phyloP scores from a whole-genome alignment of 164 flowering plant species.

The Cinnamomum micranthum region DNA sequence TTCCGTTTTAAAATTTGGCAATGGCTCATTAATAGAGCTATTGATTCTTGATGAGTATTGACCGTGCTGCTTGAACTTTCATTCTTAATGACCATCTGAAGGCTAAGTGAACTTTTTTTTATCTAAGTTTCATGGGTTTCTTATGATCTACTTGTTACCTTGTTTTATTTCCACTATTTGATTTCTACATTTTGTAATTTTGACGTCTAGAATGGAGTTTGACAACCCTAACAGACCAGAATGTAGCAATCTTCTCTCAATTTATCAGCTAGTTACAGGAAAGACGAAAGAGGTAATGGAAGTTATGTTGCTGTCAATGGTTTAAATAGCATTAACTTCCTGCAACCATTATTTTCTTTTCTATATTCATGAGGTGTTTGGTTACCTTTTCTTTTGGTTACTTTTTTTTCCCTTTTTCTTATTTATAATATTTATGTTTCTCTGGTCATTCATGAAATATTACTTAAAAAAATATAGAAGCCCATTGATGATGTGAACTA shows the following conservation, averaged over 20 bases:
- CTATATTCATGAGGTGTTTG: no score
- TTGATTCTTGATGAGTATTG: no score
- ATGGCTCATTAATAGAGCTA: no score
- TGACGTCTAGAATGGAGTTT: slow-evolving; percentile 64
- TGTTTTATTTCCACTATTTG: not conserved
- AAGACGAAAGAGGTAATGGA: slow-evolving; percentile 74
- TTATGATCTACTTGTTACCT: not conserved
- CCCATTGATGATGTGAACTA: not conserved
- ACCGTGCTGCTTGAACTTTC: no score
- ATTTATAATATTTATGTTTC: not conserved
- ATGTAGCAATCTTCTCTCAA: slow-evolving; percentile 89
- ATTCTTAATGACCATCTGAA: no score
- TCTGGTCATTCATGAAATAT: not conserved
- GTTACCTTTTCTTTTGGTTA: not conserved
- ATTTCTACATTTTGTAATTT: slow-evolving; percentile 5
- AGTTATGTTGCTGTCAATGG: not conserved
- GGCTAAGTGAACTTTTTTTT: no score
- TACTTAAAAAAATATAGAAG: not conserved
- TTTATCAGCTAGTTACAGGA: slow-evolving; percentile 82
- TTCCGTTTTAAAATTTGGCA: no score
- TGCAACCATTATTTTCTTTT: not conserved
- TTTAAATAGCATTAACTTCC: not conserved
- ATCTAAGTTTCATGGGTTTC: no score
- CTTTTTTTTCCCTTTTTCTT: not conserved
- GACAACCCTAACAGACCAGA: slow-evolving; percentile 96